Percentiles rank a stretch among this genome's conserved stretches.
Conservation (phyloP, 2,329 filamentous ascomycete genomes). For the Aspergillus texensis region DNA sequence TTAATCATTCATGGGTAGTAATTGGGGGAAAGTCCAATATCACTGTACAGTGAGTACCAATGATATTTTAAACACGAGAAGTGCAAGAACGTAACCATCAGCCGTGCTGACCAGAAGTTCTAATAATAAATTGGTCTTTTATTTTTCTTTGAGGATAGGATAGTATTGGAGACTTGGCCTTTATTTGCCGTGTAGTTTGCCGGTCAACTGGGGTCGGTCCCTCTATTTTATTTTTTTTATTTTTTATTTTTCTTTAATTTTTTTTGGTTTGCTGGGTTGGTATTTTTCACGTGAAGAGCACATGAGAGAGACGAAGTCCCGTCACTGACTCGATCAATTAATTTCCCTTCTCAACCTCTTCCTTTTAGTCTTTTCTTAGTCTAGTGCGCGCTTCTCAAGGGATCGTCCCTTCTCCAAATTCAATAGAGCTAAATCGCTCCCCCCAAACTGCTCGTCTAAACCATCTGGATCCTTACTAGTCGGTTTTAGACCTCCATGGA, state of each 20-base stretch:
- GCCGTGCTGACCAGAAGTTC: too few species aligned
- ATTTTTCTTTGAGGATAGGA: neutral
- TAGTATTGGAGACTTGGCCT: neutral
- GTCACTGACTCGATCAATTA: neutral
- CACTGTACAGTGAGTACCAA: too few species aligned
- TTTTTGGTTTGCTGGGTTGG: neutral
- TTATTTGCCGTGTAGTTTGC: neutral
- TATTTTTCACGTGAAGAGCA: slow-evolving; percentile 18
- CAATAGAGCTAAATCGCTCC: neutral
- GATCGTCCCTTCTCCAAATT: slow-evolving; percentile 10
- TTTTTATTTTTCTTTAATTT: neutral
- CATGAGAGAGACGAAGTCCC: neutral
- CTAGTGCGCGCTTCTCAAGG: slow-evolving; percentile 9
- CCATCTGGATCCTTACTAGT: slow-evolving; percentile 5
- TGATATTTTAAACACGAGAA: too few species aligned
- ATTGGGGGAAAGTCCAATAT: neutral
- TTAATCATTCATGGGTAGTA: neutral
- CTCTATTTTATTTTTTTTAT: neutral
- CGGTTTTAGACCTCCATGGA: slow-evolving; percentile 21
- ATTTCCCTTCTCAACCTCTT: neutral
- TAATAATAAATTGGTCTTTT: neutral
- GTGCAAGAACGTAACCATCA: too few species aligned
- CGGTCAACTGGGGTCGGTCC: neutral
- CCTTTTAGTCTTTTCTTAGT: neutral
- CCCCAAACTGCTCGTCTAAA: neutral